Evolutionary conservation across 108 stramenopile species (phyloP).

Genomic region (Skeletonema potamos): DNA sequence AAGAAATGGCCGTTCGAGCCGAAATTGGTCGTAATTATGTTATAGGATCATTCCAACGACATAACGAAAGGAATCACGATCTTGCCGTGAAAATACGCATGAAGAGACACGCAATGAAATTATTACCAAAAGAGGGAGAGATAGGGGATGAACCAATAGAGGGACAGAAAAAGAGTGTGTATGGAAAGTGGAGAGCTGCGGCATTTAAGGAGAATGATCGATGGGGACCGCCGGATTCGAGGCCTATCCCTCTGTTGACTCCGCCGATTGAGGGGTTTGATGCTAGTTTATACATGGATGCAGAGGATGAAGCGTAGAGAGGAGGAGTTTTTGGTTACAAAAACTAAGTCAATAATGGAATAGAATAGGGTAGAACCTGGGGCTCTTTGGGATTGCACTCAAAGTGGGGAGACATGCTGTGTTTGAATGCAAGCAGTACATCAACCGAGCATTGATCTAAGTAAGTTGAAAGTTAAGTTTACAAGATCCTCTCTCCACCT

Average conservation of each 20-base stretch:
- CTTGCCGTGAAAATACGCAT: constrained; percentile 72
- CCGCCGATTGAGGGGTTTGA: constrained; percentile 80
- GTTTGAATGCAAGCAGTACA: not conserved
- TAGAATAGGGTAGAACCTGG: not conserved
- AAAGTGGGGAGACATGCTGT: not conserved
- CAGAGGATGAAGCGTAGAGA: constrained; percentile 41
- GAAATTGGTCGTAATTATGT: constrained; percentile 70
- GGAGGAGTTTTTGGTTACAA: not conserved
- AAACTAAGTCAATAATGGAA: not conserved
- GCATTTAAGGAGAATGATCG: constrained; percentile 53
- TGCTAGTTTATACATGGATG: constrained; percentile 45
- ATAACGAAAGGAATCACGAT: constrained; percentile 80
- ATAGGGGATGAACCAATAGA: constrained; percentile 13
- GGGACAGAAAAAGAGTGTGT: constrained; percentile 14
- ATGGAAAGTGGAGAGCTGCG: constrained; percentile 52
- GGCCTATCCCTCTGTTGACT: constrained; percentile 65
- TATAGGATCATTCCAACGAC: constrained; percentile 70
- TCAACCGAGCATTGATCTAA: not conserved
- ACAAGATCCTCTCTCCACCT: not conserved
- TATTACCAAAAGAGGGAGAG: constrained; percentile 62
- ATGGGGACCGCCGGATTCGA: constrained; percentile 55
- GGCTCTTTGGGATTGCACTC: not conserved
- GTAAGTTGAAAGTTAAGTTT: not conserved
- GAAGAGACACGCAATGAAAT: constrained; percentile 73
- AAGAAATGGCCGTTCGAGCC: constrained; percentile 68